These are phyloP conservation scores for Globisporangium acanthophoron DNA, from an alignment of 352 stramenopile genomes.

Conservation along the genomic window DNA sequence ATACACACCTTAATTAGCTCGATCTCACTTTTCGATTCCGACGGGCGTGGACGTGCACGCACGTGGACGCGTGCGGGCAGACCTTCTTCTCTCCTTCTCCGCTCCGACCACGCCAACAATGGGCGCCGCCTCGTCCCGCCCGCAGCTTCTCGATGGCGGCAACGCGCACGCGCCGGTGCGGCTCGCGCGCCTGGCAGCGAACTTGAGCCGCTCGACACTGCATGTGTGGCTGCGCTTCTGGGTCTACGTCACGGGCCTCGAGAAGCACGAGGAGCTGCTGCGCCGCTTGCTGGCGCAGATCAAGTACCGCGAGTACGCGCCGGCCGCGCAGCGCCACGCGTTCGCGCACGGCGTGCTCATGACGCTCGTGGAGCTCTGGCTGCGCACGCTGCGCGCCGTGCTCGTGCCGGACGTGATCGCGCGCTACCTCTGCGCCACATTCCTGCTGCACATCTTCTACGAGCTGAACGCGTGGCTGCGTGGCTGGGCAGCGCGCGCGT, in stretches of 20 bases:
- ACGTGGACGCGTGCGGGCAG: neutral
- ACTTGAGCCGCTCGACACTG: slow-evolving; percentile 27
- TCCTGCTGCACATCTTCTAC: slow-evolving; percentile 76
- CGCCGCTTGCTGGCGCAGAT: slow-evolving; percentile 38
- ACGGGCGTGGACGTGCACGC: neutral
- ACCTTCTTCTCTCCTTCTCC: neutral
- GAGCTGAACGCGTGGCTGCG: slow-evolving; percentile 47
- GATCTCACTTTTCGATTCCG: neutral
- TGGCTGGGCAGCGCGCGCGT: slow-evolving; percentile 20
- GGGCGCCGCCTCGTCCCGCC: neutral
- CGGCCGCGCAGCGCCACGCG: slow-evolving; percentile 20
- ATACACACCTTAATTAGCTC: too few species aligned
- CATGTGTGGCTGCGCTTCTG: slow-evolving; percentile 67
- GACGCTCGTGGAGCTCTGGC: slow-evolving; percentile 69
- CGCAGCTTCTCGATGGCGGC: neutral
- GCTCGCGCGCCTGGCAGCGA: slow-evolving; percentile 14
- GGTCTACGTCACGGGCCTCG: slow-evolving; percentile 72
- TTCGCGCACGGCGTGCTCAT: slow-evolving; percentile 47
- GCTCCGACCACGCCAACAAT: neutral
- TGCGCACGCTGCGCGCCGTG: slow-evolving; percentile 59
- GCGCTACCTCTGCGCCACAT: slow-evolving; percentile 68
- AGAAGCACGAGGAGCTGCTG: slow-evolving; percentile 51
- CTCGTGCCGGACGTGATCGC: slow-evolving; percentile 78
- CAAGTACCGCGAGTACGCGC: slow-evolving; percentile 40
- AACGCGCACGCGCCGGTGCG: slow-evolving; percentile 3